Conservation (phyloP, 2,329 filamentous ascomycete species). For the Aphanoascus verrucosus region DNA sequence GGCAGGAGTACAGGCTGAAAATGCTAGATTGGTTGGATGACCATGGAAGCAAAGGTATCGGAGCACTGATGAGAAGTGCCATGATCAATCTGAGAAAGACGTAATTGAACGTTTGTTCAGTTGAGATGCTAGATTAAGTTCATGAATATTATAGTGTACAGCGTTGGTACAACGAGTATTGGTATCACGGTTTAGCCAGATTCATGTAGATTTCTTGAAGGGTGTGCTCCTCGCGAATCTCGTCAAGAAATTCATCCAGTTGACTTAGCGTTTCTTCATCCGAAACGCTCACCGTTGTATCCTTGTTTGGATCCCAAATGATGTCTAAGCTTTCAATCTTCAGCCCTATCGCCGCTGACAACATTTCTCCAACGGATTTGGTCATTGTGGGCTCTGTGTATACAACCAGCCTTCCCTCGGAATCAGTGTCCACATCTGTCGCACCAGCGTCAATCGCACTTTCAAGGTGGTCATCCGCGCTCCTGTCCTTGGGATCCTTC, state of each 20-base stretch:
- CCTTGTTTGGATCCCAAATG: constrained; percentile 72
- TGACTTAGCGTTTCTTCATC: constrained; percentile 45
- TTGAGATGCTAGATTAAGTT: background rate
- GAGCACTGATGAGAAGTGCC: constrained; percentile 65
- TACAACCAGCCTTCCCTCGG: constrained; percentile 59
- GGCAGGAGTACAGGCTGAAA: constrained; percentile 65
- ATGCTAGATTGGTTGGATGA: constrained; percentile 58
- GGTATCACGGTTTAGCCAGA: constrained; percentile 17
- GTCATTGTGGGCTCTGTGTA: constrained; percentile 58
- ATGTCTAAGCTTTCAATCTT: constrained; percentile 67
- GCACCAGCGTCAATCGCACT: constrained; percentile 76
- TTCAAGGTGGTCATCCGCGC: constrained; percentile 64
- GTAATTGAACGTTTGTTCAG: constrained; percentile 8
- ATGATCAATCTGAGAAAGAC: constrained; percentile 61
- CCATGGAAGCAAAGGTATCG: constrained; percentile 55
- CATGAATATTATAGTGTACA: constrained; percentile 10
- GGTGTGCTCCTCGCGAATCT: constrained; percentile 53
- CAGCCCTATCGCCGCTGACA: constrained; percentile 55
- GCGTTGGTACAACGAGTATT: constrained; percentile 15
- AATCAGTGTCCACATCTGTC: constrained; percentile 44
- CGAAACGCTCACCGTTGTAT: constrained; percentile 58
- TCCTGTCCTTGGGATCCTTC: constrained; percentile 41
- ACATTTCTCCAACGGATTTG: constrained; percentile 50
- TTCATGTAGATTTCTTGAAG: constrained; percentile 77
- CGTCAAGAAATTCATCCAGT: constrained; percentile 48